Base-by-base conservation (phyloP, 2,329 filamentous ascomycete species). In the Cladophialophora yegresii region DNA sequence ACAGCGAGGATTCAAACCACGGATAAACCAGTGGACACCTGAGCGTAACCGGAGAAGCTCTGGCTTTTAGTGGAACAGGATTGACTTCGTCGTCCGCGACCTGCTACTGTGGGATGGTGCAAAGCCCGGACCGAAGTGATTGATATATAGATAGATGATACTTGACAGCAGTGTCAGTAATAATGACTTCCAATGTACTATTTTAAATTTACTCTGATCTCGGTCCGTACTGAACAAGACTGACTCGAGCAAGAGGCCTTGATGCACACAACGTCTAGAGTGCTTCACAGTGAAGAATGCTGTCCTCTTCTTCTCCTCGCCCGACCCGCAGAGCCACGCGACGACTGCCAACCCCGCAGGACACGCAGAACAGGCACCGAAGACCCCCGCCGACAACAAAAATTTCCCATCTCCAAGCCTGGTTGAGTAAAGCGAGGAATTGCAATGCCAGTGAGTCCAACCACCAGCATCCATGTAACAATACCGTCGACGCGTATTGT, bases 401-500 rank as follows among this genome's bases (percentile, higher is more conserved):
- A 59, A 53, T 51, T 43, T 59, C 23, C 36, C 56, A 36, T 23
- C 28, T 40, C 47, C 30, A 36, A 51, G 4, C 13, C 36, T 12
- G 10, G 16, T 13, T 40, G 9, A 6, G n/a, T n/a, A n/a, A 43
- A n/a, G 16, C 30, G 20, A 51, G 20, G 16, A 16, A 40, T 36
- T 36, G 64, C 58, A 20, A 70, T 70, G 69, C 69, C 69, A 61
- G 69, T 70, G 63, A 68, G 69, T 66, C 45, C 26, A n/a, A 8
- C 36, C 26, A 28, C 26, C 26, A 28, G 16, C n/a, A 9, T 43
- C 16, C 36, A n/a, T 43, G n/a, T 28, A 6, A 28, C 26, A 28
- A 6, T 3, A 28, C 26, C 3, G 26, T 28, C 26, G 26, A 28
- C 26, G 26, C 26, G 26, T 28, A 28, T 28, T 28, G 3, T 28